phyloP scores from a whole-genome alignment of 176 grass and related monocot genomes.

The Zoysia japonica region DNA sequence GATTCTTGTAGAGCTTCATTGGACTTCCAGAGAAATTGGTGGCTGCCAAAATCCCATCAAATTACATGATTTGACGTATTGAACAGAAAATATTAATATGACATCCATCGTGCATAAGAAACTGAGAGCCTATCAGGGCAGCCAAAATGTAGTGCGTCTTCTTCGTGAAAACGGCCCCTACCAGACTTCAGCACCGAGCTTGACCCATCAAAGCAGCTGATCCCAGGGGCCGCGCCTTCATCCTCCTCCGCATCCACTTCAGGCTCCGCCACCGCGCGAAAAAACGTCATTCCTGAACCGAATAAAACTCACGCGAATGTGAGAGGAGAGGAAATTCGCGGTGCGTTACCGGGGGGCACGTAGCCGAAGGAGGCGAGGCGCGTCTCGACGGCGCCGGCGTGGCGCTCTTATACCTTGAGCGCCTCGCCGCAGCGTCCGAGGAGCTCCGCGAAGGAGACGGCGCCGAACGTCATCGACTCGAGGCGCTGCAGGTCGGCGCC shows the following conservation, averaged over 20 bases:
- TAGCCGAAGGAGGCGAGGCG: conserved; percentile 63
- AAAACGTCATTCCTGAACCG: neutral
- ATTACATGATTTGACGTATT: conserved; percentile 6
- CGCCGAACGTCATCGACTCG: conserved; percentile 72
- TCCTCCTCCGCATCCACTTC: conserved; percentile 45
- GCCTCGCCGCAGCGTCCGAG: conserved; percentile 81
- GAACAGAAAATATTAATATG: neutral
- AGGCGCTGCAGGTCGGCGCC: conserved; percentile 60
- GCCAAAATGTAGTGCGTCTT: conserved; percentile 27
- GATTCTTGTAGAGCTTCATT: conserved; percentile 30
- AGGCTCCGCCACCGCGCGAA: conserved; percentile 38
- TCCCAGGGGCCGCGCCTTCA: neutral
- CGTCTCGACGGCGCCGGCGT: conserved; percentile 55
- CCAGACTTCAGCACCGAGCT: conserved; percentile 48
- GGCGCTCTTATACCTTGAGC: conserved; percentile 53
- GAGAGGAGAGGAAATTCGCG: neutral
- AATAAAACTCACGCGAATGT: neutral
- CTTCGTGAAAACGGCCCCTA: conserved; percentile 37
- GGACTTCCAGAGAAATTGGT: conserved; percentile 31
- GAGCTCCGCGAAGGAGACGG: conserved; percentile 86
- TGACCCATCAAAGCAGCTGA: conserved; percentile 26
- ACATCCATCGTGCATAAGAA: neutral
- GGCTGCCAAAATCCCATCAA: conserved; percentile 30
- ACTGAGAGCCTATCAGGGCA: neutral
- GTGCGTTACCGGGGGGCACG: conserved; percentile 36